phyloP scores from a whole-genome alignment of 2,329 filamentous ascomycete species.

The Trichoderma endophyticum region DNA sequence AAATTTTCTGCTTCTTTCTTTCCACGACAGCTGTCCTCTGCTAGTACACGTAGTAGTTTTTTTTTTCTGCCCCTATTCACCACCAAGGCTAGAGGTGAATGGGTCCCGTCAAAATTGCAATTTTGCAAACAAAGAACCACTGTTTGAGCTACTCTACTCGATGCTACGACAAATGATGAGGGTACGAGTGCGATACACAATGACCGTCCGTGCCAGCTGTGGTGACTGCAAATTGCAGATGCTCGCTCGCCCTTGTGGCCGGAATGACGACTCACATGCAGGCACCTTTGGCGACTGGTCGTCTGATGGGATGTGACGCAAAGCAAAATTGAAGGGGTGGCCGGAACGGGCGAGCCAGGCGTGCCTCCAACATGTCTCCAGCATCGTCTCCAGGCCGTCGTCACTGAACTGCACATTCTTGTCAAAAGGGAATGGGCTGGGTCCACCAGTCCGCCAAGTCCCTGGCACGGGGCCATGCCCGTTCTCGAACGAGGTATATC shows the following conservation, averaged over 20 bases:
- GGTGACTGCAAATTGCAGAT: slow-evolving; percentile 8
- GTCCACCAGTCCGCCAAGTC: slow-evolving; percentile 14
- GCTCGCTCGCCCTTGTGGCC: slow-evolving; percentile 2
- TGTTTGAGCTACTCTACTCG: not conserved
- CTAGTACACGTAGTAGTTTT: not conserved
- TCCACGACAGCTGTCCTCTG: not conserved
- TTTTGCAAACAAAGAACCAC: not conserved
- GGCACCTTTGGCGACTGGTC: slow-evolving; percentile 13
- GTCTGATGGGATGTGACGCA: slow-evolving; percentile 19
- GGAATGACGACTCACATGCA: slow-evolving; percentile 18
- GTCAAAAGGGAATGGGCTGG: slow-evolving; percentile 18
- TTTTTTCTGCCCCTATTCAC: slow-evolving; percentile 15
- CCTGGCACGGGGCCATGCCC: slow-evolving; percentile 17
- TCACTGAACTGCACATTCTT: slow-evolving; percentile 16
- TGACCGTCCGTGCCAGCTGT: not conserved
- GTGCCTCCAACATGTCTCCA: slow-evolving; percentile 13
- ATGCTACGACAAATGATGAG: not conserved
- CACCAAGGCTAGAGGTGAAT: not conserved
- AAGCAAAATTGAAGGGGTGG: slow-evolving; percentile 18
- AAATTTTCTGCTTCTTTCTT: not conserved
- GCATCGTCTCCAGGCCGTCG: slow-evolving; percentile 10
- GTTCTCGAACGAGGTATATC: slow-evolving; percentile 22
- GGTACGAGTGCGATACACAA: not conserved
- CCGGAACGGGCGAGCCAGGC: slow-evolving; percentile 8
- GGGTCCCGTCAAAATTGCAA: not conserved